Evolutionary conservation across 345 rosid species (phyloP), one percentile per base, ranked within the genome.

Genomic region (Firmiana major): DNA sequence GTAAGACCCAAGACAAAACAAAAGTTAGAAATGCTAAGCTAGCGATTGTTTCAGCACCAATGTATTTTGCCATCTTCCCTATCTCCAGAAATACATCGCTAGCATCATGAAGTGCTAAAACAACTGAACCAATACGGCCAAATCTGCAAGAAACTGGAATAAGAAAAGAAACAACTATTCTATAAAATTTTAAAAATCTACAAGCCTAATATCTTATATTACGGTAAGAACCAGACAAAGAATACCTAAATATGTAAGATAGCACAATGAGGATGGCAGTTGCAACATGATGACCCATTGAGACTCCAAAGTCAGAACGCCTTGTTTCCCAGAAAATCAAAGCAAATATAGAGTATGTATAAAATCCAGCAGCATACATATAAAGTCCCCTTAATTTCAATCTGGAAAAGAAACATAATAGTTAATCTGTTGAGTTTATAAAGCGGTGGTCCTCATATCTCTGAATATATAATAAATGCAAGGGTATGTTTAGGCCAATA

Each of bases 311-410:
- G 83, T 97, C 99, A 13, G 97, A 91, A n/a, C 99, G 90, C 84
- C 98, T 90, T 77, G 99, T 97, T 84, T 97, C 99, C 99, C 99
- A 97, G 80, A 92, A 97, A 13, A 97, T 83, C 83, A 97, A 84
- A 67, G 99, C 99, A 81, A 94, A 91, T 75, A 97, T 92, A 46
- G 99, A 97, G 89, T 97, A 97, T 1, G 94, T 80, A 86, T 97
- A 97, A 82, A 97, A 97, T 59, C 99, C 99, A 81, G 97, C 97
- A 77, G 90, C 86, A 85, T 83, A 97, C 98, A 97, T 90, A 71
- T 97, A 97, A 43, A 88, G 13, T 7, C 87, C 95, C 81, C 90
- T 94, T 90, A 97, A 79, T 86, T 97, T 97, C 76, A 94, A 78
- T 90, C 99, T 97, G 88, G 75, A 66, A 42, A 74, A 85, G 62